phyloP scores from a whole-genome alignment of 176 grass and related monocot species.

The Melocanna baccifera region DNA sequence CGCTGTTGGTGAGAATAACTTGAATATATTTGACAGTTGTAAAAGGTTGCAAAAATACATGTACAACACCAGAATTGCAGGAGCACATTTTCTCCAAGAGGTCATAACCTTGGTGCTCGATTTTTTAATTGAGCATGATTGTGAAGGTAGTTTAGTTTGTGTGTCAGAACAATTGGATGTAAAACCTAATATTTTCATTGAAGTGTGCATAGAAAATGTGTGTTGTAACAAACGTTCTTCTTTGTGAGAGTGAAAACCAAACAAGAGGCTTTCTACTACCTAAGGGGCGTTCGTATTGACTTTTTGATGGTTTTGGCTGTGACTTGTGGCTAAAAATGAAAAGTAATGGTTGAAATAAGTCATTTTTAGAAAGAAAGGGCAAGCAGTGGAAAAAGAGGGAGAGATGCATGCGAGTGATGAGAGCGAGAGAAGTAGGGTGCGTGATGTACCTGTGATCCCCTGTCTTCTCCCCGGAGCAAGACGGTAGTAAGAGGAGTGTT shows the following conservation, averaged over 20 bases:
- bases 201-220: constrained; percentile 36
- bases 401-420: too few species aligned
- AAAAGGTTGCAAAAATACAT: constrained; percentile 38
- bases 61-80: constrained; percentile 34
- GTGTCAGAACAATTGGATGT: background rate
- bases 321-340: too few species aligned
- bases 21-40: constrained; percentile 38
- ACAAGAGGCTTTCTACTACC: background rate
- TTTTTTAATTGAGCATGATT: constrained; percentile 19
- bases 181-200: background rate
- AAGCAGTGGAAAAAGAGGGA: too few species aligned
- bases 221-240: constrained; percentile 26
- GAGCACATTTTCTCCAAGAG: constrained; percentile 34
- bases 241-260: background rate
- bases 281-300: too few species aligned
- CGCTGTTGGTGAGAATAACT: constrained; percentile 41
- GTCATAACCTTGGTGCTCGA: background rate
- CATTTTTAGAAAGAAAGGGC: too few species aligned
- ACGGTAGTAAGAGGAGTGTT: too few species aligned
- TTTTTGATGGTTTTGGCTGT: too few species aligned
- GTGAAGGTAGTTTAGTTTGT: background rate
- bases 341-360: too few species aligned
- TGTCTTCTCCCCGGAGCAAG: too few species aligned
- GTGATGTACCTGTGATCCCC: too few species aligned
- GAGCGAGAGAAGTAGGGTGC: too few species aligned